phyloP scores from a whole-genome alignment of 2,329 filamentous ascomycete species.

The Golovinomyces cichoracearum region DNA sequence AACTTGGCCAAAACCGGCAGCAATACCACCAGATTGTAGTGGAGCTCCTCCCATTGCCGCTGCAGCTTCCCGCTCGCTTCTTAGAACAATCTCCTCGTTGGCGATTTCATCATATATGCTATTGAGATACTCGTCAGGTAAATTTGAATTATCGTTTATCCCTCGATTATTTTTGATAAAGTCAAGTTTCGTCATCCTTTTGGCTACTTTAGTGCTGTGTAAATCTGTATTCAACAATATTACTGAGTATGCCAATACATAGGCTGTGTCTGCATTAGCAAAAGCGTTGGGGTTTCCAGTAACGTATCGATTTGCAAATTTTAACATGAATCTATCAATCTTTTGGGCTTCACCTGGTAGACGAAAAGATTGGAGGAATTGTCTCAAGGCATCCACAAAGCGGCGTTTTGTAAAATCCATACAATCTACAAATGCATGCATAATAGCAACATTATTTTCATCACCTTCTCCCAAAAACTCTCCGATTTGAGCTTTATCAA shows the following conservation, averaged over 20 bases:
- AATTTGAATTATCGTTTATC: conserved; percentile 85
- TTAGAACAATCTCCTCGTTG: conserved; percentile 75
- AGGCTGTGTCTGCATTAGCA: conserved; percentile 92
- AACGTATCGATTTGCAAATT: conserved; percentile 91
- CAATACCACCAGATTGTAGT: conserved; percentile 39
- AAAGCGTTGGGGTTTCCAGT: conserved; percentile 90
- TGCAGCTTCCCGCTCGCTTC: conserved; percentile 72
- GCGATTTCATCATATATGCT: conserved; percentile 83
- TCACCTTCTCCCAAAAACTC: conserved; percentile 91
- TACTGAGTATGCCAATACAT: conserved; percentile 85
- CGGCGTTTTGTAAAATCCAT: conserved; percentile 85
- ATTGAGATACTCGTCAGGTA: conserved; percentile 75
- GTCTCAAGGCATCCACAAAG: conserved; percentile 74
- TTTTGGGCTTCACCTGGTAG: conserved; percentile 92
- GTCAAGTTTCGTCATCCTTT: conserved; percentile 82
- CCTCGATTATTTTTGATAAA: conserved; percentile 98
- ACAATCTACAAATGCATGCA: conserved; percentile 88
- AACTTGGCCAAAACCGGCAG: conserved; percentile 63
- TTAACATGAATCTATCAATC: conserved; percentile 98
- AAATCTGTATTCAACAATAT: conserved; percentile 92
- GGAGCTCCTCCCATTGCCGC: conserved; percentile 44
- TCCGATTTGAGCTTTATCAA: conserved; percentile 80
- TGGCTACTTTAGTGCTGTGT: conserved; percentile 62
- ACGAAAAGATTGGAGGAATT: conserved; percentile 84
- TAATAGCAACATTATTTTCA: conserved; percentile 75